Conservation (phyloP, 352 stramenopile genomes). For the Vaucheria bursata region DNA sequence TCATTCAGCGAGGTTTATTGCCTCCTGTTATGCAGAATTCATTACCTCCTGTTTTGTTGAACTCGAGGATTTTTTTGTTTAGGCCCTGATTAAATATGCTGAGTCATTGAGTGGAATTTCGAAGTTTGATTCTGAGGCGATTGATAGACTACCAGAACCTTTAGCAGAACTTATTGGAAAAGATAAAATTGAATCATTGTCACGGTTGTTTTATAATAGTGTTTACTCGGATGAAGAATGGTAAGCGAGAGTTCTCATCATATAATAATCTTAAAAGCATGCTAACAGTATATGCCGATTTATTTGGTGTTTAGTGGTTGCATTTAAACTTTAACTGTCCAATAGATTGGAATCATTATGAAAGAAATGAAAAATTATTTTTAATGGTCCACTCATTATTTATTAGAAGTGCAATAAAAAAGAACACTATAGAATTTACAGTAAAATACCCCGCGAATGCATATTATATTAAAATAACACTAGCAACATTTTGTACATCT, state of each 20-base stretch:
- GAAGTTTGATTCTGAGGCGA: background rate
- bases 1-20: too few species aligned
- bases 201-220: conserved; percentile 5
- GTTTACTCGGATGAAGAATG: conserved; percentile 42
- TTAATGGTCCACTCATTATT: background rate
- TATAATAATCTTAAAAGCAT: background rate
- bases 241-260: background rate
- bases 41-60: too few species aligned
- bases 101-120: background rate
- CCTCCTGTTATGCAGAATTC: too few species aligned
- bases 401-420: background rate
- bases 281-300: background rate
- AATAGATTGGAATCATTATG: background rate
- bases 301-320: background rate
- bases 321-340: background rate
- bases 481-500: too few species aligned
- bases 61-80: background rate
- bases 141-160: background rate
- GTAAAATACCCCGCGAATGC: too few species aligned
- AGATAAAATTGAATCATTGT: conserved; percentile 2
- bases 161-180: background rate
- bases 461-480: too few species aligned
- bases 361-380: background rate
- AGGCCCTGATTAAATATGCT: background rate
- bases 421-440: background rate